Evolutionary conservation across 228 moss, liverwort and hornwort genomes (phyloP).

Genomic region (Sphagnum fallax): DNA sequence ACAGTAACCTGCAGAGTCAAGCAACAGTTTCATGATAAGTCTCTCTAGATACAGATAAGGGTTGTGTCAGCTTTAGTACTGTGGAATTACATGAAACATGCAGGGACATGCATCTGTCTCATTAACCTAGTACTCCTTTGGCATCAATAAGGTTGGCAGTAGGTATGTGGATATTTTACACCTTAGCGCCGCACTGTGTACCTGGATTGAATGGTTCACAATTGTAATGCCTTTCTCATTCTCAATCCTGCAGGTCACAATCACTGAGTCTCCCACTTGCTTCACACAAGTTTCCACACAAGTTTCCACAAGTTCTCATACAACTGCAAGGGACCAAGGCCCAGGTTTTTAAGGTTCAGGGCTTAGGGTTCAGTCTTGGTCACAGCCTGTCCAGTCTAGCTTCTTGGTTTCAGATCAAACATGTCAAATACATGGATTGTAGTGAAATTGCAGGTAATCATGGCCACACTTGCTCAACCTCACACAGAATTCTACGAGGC

Average conservation of each 20-base stretch:
- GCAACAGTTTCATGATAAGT: neutral
- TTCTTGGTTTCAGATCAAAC: no score
- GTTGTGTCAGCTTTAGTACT: neutral
- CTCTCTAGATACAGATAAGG: neutral
- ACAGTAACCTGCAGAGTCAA: conserved; percentile 49
- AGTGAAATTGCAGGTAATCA: no score
- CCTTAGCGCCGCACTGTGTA: conserved; percentile 4
- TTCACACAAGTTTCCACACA: neutral
- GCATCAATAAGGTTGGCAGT: no score
- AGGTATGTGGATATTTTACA: no score
- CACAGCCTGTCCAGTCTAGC: no score
- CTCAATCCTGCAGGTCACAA: conserved; percentile 49
- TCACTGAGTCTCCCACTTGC: neutral
- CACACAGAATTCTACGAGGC: no score
- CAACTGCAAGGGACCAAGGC: neutral
- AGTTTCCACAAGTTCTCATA: no score
- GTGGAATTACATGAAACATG: neutral
- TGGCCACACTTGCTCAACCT: no score
- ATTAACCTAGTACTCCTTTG: no score
- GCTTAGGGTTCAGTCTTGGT: no score
- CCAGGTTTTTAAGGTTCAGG: neutral
- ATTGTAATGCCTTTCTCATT: conserved; percentile 62
- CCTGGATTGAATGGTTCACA: conserved; percentile 74
- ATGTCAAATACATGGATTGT: no score
- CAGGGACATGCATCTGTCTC: neutral